A percentile compares a stretch with the other conserved stretches of the same genome.
Conservation (phyloP, 352 stramenopile species). For the Pythium phragmiticola region DNA sequence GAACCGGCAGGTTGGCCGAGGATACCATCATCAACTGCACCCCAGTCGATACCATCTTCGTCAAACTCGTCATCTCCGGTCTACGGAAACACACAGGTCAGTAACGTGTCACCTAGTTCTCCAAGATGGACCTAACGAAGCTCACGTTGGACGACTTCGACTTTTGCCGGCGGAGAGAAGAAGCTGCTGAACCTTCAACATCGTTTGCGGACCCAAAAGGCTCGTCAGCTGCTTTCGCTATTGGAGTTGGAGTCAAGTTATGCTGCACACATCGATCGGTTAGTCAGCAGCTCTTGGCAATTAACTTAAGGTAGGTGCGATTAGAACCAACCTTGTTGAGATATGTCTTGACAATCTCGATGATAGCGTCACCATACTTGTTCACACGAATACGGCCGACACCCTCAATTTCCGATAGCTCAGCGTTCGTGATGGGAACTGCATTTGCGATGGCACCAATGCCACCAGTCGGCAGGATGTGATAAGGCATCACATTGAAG, state of each 20-base stretch:
- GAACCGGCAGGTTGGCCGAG: constrained; percentile 9
- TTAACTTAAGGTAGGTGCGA: not conserved
- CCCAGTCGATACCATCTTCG: constrained; percentile 68
- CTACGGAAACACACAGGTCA: not conserved
- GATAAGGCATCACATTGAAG: constrained; percentile 86
- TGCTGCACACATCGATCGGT: constrained; percentile 33
- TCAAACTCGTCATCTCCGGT: constrained; percentile 26
- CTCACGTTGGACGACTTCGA: constrained; percentile 4
- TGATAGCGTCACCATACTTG: constrained; percentile 84
- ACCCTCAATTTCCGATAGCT: constrained; percentile 80
- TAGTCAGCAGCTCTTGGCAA: not conserved
- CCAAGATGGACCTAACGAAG: not conserved
- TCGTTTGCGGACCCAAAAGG: not conserved
- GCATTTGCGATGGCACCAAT: constrained; percentile 82
- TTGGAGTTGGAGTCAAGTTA: constrained; percentile 53
- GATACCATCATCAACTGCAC: constrained; percentile 40
- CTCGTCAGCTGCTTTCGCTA: not conserved
- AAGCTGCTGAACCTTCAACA: constrained; percentile 27
- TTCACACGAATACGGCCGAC: constrained; percentile 81
- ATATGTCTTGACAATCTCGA: constrained; percentile 80
- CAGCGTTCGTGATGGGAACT: constrained; percentile 68
- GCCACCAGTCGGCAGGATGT: constrained; percentile 78
- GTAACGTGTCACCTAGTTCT: not conserved
- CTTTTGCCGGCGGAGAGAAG: constrained; percentile 48
- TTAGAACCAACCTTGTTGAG: constrained; percentile 54